Evolutionary conservation across 23 red algal species (phyloP).

Genomic region (Gracilaria domingensis): DNA sequence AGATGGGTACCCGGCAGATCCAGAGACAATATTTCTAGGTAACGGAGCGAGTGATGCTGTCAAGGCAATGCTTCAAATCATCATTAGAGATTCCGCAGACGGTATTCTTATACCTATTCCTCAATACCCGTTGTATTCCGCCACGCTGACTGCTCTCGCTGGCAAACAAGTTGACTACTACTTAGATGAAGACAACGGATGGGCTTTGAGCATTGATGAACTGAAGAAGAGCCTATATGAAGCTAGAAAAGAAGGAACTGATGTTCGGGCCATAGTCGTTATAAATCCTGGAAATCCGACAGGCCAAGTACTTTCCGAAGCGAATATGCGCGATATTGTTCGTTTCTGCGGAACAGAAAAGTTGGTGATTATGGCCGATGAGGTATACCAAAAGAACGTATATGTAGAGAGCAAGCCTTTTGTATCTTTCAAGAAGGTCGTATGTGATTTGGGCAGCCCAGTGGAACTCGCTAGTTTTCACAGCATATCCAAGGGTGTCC

Average conservation of each 20-base stretch:
- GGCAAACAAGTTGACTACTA: constrained; percentile 79
- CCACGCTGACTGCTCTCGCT: constrained; percentile 63
- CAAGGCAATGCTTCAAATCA: constrained; percentile 71
- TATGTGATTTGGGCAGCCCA: constrained; percentile 56
- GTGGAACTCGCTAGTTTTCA: constrained; percentile 91
- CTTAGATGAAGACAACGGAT: constrained; percentile 84
- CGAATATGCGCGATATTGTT: constrained; percentile 81
- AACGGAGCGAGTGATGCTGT: constrained; percentile 93
- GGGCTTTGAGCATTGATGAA: constrained; percentile 81
- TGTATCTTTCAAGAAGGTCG: constrained; percentile 90
- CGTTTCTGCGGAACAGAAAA: constrained; percentile 78
- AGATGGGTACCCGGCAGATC: constrained; percentile 72
- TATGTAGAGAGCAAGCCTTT: constrained; percentile 85
- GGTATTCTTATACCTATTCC: constrained; percentile 95
- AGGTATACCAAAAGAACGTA: constrained; percentile 96
- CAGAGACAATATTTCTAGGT: constrained; percentile 74
- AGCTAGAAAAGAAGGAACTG: constrained; percentile 57
- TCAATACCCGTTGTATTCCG: constrained; percentile 98
- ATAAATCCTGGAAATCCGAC: constrained; percentile 99
- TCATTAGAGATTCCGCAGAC: constrained; percentile 54
- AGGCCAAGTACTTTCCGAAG: constrained; percentile 77
- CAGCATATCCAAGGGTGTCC: constrained; percentile 90
- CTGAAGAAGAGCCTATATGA: constrained; percentile 60
- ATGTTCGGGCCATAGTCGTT: constrained; percentile 80
- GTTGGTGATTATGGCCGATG: constrained; percentile 95